These are phyloP conservation scores for Sugiyamaella xylanicola DNA, from an alignment of 1,139 yeast genomes.

Conservation along the genomic window DNA sequence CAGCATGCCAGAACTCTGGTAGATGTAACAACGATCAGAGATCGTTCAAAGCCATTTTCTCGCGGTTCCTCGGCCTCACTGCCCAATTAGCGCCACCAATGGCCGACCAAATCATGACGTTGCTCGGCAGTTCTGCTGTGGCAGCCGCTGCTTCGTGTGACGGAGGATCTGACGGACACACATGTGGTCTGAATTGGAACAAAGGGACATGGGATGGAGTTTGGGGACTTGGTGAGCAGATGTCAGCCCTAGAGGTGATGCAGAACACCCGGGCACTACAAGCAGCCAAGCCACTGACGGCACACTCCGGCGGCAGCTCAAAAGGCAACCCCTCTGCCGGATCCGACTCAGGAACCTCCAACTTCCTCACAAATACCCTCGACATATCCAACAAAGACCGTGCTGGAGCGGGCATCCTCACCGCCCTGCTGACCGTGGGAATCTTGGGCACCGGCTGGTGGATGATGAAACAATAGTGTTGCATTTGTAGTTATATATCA, in stretches of 20 bases:
- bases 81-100: constrained; percentile 71
- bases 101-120: constrained; percentile 52
- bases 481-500: background rate
- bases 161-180: constrained; percentile 86
- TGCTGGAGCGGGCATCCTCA: constrained; percentile 89
- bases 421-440: constrained; percentile 69
- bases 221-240: constrained; percentile 94
- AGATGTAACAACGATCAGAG: constrained; percentile 86
- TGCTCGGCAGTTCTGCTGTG: constrained; percentile 62
- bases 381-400: constrained; percentile 55
- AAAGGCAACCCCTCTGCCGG: constrained; percentile 42
- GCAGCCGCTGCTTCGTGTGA: constrained; percentile 83
- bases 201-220: constrained; percentile 70
- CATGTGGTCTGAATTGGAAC: constrained; percentile 87
- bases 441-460: constrained; percentile 70
- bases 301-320: constrained; percentile 55
- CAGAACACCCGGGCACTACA: constrained; percentile 60
- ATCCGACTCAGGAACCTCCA: constrained; percentile 31
- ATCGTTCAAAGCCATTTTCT: constrained; percentile 79
- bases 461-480: constrained; percentile 51
- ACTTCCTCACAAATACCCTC: constrained; percentile 32
- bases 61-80: constrained; percentile 75
- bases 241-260: constrained; percentile 80
- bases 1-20: constrained; percentile 68
- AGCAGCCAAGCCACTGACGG: constrained; percentile 57